A percentile compares a stretch with the other conserved stretches of the same genome.
Conservation (phyloP, 2,329 filamentous ascomycete genomes). For the Fusarium staphyleae region DNA sequence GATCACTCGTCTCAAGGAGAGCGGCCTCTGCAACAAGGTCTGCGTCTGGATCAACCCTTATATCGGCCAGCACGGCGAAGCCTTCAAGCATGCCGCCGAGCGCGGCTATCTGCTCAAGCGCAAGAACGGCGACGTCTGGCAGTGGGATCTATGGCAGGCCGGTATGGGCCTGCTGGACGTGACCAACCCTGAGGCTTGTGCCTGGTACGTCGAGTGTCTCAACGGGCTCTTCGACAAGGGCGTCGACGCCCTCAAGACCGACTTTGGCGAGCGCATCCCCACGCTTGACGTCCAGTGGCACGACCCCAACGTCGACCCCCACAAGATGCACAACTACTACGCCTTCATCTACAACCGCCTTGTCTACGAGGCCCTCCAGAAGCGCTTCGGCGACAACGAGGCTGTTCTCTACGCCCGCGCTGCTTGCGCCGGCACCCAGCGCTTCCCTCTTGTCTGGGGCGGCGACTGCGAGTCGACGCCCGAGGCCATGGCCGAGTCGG, state of each 20-base stretch:
- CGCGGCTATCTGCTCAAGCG: conserved; percentile 75
- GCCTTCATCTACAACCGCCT: conserved; percentile 75
- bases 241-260: conserved; percentile 76
- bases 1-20: conserved; percentile 68
- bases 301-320: conserved; percentile 64
- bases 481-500: conserved; percentile 74
- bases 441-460: conserved; percentile 75
- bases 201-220: conserved; percentile 70
- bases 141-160: conserved; percentile 80
- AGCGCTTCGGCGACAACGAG: conserved; percentile 57
- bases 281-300: conserved; percentile 70
- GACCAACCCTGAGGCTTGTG: conserved; percentile 72
- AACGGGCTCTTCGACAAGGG: conserved; percentile 71
- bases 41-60: conserved; percentile 82
- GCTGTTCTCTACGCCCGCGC: conserved; percentile 72
- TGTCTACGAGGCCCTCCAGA: conserved; percentile 71
- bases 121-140: conserved; percentile 73
- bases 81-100: conserved; percentile 69
- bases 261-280: conserved; percentile 77
- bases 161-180: conserved; percentile 79
- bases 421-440: conserved; percentile 72
- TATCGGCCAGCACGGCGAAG: conserved; percentile 71
- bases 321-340: conserved; percentile 80
- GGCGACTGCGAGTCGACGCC: conserved; percentile 78
- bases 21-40: conserved; percentile 67